A percentile compares a stretch with the other conserved stretches of the same genome.
These are phyloP conservation scores for Boletus tomentosulus DNA, from an alignment of 768 basidiomycete genomes.

Conservation along the genomic window DNA sequence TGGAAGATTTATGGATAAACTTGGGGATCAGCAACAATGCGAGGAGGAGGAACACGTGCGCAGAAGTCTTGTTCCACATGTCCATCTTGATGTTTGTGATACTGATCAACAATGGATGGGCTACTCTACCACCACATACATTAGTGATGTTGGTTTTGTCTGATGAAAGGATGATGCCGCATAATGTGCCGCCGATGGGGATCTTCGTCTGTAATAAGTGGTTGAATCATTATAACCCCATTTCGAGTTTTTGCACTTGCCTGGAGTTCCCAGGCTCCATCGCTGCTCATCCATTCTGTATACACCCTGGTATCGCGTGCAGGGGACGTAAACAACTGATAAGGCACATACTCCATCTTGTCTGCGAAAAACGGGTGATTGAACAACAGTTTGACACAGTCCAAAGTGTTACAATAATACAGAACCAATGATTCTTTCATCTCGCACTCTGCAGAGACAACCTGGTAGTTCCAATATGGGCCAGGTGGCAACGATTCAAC, in stretches of 20 bases:
- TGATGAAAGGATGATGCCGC: constrained; percentile 2
- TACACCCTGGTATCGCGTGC: constrained; percentile 1
- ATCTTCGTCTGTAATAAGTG: not conserved
- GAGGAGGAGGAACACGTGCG: not conserved
- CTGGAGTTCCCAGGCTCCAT: too few species aligned
- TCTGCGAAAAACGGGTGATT: constrained; percentile 17
- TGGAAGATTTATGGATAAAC: not conserved
- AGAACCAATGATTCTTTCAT: constrained; percentile 21
- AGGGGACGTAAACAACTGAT: not conserved
- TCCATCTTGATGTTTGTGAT: constrained; percentile 13
- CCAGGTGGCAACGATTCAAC: not conserved
- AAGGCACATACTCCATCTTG: constrained; percentile 6
- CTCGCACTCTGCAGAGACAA: constrained; percentile 3
- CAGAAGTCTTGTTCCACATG: not conserved
- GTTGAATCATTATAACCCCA: too few species aligned
- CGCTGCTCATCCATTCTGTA: constrained; percentile 20
- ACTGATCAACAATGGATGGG: constrained; percentile 11
- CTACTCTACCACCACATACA: constrained; percentile 10
- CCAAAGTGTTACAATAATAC: constrained; percentile 23
- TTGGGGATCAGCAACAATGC: not conserved
- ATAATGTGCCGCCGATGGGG: constrained; percentile 1
- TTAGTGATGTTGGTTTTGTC: constrained; percentile 6
- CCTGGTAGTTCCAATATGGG: constrained; percentile 14
- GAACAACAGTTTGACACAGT: constrained; percentile 22
- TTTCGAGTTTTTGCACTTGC: too few species aligned